phyloP scores from a whole-genome alignment of 306 rosid species.

The Phaseolus lunatus region DNA sequence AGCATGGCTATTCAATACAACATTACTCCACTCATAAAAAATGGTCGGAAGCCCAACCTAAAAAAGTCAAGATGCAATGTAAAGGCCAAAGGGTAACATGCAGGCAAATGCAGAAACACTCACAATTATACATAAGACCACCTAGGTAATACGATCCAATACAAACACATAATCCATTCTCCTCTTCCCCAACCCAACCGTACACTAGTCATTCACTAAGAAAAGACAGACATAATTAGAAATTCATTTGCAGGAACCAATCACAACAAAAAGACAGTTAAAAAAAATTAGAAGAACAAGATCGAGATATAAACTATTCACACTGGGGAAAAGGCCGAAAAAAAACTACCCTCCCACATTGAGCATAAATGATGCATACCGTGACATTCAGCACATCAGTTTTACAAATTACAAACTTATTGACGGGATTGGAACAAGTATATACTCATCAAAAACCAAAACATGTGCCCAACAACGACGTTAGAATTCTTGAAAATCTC shows the following conservation, averaged over 20 bases:
- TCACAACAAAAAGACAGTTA: neutral
- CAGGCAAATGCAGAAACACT: neutral
- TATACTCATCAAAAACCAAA: neutral
- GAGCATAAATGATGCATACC: neutral
- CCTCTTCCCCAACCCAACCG: neutral
- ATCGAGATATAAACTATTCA: neutral
- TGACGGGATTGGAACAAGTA: neutral
- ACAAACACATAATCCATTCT: neutral
- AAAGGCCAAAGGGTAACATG: slow-evolving; percentile 7
- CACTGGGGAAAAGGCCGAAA: neutral
- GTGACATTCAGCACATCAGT: neutral
- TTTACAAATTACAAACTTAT: neutral
- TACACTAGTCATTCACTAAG: neutral
- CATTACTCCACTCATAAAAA: neutral
- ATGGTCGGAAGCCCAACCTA: neutral
- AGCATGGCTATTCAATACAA: neutral
- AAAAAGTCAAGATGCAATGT: neutral
- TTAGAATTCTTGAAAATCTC: neutral
- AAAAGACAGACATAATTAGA: neutral
- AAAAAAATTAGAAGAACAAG: neutral
- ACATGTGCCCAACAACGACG: neutral
- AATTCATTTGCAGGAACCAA: neutral
- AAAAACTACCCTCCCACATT: neutral
- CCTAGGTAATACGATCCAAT: neutral
- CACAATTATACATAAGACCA: neutral